Base-by-base conservation (phyloP, 371 early-diverging fungal species). In the Catenaria anguillulae region DNA sequence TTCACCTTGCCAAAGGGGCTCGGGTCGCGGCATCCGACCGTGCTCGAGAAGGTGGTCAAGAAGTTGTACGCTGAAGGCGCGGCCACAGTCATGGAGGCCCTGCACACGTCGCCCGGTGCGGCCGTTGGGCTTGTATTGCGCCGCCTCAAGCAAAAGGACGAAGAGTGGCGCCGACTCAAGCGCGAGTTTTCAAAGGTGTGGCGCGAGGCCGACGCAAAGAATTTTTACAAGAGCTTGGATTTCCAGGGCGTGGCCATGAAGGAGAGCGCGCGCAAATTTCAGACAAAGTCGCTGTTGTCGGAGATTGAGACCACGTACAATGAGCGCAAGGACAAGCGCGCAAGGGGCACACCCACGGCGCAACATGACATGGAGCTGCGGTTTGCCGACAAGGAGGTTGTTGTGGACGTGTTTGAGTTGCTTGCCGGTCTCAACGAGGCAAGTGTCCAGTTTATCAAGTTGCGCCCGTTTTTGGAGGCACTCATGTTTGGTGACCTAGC, bases 191-290 rank as follows among this genome's bases (percentile, higher is more conserved):
- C 88, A 71, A 93, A 93, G 70, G 79, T 93, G 5, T 99, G 99
- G 99, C 82, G 94, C 40, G 93, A 96, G 64, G 71, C 84, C 52
- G 92, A 95, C 55, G 77, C 83, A 56, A 90, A 89, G 68, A 97
- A 97, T 80, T 97, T 87, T 77, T 93, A 92, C 72, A 90, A 92
- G 66, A 87, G 99, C 0, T 76, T 99, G 50, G 99, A 99, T 73
- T 89, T 93, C 67, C 90, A 90, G 71, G 90, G 95, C 5, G 77
- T 86, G 55, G 81, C 80, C 1, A 93, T 94, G 75, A 94, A 93
- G 70, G 74, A 79, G 8, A 77, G 79, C n/a, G 99, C 99, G 69
- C 84, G 87, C 62, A 89, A 88, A 46, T 78, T 92, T 63, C 76
- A 84, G 15, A 67, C 80, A 40, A 93, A 93, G 72, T 73, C 83